Percentiles rank a stretch among this genome's conserved stretches.
Conservation (phyloP, 352 stramenopile genomes). For the Aphanomyces invadans region DNA sequence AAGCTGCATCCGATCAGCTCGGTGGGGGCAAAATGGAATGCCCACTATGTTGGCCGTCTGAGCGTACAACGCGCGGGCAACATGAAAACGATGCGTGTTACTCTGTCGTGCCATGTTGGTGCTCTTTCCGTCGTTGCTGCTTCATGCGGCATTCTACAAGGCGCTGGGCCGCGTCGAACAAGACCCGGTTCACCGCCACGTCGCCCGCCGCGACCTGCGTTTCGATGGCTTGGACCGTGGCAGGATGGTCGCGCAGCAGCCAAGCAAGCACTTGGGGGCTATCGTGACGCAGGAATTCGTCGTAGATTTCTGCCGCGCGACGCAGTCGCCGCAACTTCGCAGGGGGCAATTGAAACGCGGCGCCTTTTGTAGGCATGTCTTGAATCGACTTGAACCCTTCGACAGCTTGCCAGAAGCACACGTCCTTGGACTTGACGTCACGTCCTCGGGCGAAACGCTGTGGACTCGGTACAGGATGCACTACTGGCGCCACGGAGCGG, state of each 20-base stretch:
- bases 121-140: background rate
- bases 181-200: background rate
- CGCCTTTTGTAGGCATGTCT: slow-evolving; percentile 1
- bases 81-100: no score
- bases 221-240: background rate
- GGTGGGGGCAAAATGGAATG: no score
- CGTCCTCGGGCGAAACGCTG: no score
- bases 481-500: no score
- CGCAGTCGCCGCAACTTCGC: slow-evolving; percentile 4
- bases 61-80: no score
- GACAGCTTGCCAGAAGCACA: slow-evolving; percentile 19
- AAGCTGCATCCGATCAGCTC: no score
- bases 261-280: background rate
- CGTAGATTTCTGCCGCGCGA: background rate
- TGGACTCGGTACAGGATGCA: no score
- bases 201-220: background rate
- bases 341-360: background rate
- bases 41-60: no score
- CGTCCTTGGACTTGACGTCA: background rate
- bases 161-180: background rate
- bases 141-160: background rate
- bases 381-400: slow-evolving; percentile 22
- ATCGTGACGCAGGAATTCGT: background rate
- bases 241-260: slow-evolving; percentile 1
- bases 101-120: no score